Base-by-base conservation (phyloP, 2,329 filamentous ascomycete species). In the Fusarium haematococcum region DNA sequence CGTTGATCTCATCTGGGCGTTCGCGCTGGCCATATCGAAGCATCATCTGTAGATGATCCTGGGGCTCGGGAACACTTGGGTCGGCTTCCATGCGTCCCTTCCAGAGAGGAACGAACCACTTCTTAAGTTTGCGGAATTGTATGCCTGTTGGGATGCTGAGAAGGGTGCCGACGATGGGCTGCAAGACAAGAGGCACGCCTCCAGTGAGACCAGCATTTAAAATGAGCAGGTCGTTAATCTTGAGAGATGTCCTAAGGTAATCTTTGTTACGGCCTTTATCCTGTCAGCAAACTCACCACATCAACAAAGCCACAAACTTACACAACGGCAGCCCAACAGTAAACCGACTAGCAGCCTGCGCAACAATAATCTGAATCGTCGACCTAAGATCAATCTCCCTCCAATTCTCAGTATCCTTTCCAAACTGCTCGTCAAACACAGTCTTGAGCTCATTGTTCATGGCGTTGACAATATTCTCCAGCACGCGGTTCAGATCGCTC, bases 21-120 rank as follows among this genome's bases (percentile, higher is more conserved):
- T 86, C 78, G 23, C 79, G 80, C n/a, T 80, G 65, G 1, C 81
- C 85, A 56, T 79, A 85, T 6, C 79, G 78, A 5, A 86, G 68
- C 81, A 86, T 85, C 76, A 84, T 82, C 69, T 86, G 85, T 3
- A 86, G 56, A 20, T 82, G 80, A 43, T 87, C 85, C 14, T 81
- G 77, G 0, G 83, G 83, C 9, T 79, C 78, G 0, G 62, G 58
- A 3, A 77, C 60, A 4, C 71, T 68, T 0, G 68, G 60, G 5
- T 76, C 67, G 20, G 48, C 32, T 2, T 71, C 63, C 4, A 78
- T 25, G 14, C 76, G 76, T 7, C 76, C 20, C 20, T 68, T 63
- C 33, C 71, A 73, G 1, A 79, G 57, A 6, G 80, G 80, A 2
- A 75, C 65, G 18, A 80, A 57, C 52, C 80, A 77, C 3, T 75